These are phyloP conservation scores for Yamagishiella unicocca DNA, from an alignment of 139 green algal genomes.

Conservation along the genomic window DNA sequence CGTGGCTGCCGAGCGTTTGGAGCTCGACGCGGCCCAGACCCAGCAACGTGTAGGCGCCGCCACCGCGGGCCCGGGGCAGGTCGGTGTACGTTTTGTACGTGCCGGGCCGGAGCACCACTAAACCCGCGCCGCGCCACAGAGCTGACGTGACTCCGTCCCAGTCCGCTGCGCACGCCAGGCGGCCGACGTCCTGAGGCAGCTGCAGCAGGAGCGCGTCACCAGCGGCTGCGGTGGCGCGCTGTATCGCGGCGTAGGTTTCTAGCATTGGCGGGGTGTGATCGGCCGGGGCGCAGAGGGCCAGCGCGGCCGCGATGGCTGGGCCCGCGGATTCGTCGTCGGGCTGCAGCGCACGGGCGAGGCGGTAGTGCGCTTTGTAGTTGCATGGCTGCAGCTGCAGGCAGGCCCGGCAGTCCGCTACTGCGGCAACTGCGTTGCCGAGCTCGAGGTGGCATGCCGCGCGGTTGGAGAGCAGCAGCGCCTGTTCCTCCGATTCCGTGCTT, in stretches of 20 bases:
- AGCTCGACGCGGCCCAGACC: conserved; percentile 12
- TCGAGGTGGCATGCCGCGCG: conserved; percentile 18
- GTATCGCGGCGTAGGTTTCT: conserved; percentile 1
- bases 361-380: conserved; percentile 37
- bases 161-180: background rate
- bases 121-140: background rate
- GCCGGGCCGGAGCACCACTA: conserved; percentile 43
- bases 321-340: background rate
- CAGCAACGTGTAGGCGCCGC: conserved; percentile 21
- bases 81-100: background rate
- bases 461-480: conserved; percentile 33
- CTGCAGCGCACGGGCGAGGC: conserved; percentile 27
- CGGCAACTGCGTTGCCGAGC: background rate
- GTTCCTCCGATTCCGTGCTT: background rate
- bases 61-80: background rate
- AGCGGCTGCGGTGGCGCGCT: background rate
- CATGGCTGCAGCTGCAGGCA: conserved; percentile 14
- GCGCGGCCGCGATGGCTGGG: conserved; percentile 1
- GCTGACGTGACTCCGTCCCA: background rate
- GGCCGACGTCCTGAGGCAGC: background rate
- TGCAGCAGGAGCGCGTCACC: background rate
- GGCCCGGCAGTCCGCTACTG: conserved; percentile 25
- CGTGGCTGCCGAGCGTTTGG: background rate
- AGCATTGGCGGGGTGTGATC: background rate
- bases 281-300: background rate